phyloP scores from a whole-genome alignment of 1,139 yeast species.

The Saccharomyces hybrid region DNA sequence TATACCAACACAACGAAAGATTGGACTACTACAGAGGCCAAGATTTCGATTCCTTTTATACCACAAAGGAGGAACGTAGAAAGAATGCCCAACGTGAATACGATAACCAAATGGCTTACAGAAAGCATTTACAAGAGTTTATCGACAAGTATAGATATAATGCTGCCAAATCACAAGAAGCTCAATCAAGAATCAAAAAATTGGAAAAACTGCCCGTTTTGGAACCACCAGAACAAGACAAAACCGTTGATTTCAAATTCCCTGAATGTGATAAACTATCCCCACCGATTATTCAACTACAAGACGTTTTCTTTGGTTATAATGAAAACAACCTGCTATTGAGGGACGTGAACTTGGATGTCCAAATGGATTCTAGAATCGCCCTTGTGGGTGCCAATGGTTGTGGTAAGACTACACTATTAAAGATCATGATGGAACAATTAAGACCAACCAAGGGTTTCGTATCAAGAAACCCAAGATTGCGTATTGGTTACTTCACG shows the following conservation, averaged over 20 bases:
- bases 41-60: constrained; percentile 84
- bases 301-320: constrained; percentile 83
- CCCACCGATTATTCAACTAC: constrained; percentile 91
- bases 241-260: constrained; percentile 71
- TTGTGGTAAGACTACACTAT: constrained; percentile 93
- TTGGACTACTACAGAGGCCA: constrained; percentile 93
- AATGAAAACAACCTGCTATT: constrained; percentile 53
- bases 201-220: constrained; percentile 86
- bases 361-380: constrained; percentile 88
- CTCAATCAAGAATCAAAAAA: constrained; percentile 94
- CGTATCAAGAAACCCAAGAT: constrained; percentile 72
- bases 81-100: constrained; percentile 91
- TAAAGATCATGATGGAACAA: constrained; percentile 76
- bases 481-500: constrained; percentile 96
- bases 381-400: constrained; percentile 99
- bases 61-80: constrained; percentile 91
- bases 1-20: constrained; percentile 95
- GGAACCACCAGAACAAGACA: constrained; percentile 38
- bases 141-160: constrained; percentile 95
- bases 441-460: constrained; percentile 66
- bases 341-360: constrained; percentile 76
- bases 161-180: constrained; percentile 95
- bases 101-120: constrained; percentile 92
- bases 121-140: constrained; percentile 87
- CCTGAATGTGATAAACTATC: constrained; percentile 92